These are phyloP conservation scores for Paecilomyces formosus DNA, from an alignment of 2,329 filamentous ascomycete species.

Conservation along the genomic window DNA sequence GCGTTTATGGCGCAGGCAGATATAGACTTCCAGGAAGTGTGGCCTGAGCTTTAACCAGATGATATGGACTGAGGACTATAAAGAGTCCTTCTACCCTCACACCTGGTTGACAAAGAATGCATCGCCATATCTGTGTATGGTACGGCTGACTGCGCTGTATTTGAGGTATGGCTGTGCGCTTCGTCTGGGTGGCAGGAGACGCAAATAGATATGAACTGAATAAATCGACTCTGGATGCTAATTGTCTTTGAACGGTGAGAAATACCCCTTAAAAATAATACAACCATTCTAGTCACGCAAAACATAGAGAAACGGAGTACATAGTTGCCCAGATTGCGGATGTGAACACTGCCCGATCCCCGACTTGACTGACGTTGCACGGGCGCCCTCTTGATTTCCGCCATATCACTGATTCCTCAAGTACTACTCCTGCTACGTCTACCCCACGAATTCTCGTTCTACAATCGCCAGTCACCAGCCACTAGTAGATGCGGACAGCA, in stretches of 20 bases:
- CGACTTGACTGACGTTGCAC: background rate
- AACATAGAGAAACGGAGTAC: background rate
- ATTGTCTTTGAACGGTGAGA: background rate
- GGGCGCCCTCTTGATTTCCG: background rate
- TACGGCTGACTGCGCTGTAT: background rate
- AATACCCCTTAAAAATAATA: background rate
- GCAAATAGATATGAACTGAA: background rate
- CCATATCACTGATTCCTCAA: background rate
- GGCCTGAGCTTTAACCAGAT: background rate
- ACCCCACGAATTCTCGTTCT: background rate
- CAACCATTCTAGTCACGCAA: background rate
- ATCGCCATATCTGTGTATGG: background rate
- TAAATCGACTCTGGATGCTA: background rate
- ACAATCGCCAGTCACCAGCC: background rate
- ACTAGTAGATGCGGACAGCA: slow-evolving; percentile 11
- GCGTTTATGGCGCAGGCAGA: background rate
- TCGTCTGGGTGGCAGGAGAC: no score
- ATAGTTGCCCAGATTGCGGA: background rate
- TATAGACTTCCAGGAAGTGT: background rate
- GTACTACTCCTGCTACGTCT: background rate
- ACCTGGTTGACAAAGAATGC: background rate
- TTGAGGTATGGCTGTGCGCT: no score
- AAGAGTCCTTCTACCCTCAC: background rate
- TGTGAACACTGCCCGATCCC: background rate
- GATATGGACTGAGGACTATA: background rate